phyloP scores from a whole-genome alignment of 495 filamentous ascomycete genomes.

The Darksidea phi region DNA sequence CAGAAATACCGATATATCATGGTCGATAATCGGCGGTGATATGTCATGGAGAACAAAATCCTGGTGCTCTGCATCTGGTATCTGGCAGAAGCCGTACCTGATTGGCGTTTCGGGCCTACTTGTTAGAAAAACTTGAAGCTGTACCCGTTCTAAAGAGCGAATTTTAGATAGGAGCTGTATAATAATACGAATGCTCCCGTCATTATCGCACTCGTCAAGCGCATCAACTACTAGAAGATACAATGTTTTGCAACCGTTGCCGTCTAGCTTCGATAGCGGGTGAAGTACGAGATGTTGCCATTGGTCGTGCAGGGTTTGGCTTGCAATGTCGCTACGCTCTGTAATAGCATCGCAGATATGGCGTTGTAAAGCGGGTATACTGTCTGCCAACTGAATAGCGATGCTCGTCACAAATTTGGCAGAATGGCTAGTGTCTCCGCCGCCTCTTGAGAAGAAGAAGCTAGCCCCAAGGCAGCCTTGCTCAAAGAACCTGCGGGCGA shows the following conservation, averaged over 20 bases:
- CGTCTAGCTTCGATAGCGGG: slow-evolving; percentile 8
- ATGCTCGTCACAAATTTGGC: slow-evolving; percentile 34
- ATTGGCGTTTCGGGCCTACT: slow-evolving; percentile 43
- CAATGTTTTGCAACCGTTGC: too few relatives aligned
- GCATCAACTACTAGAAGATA: slow-evolving; percentile 42
- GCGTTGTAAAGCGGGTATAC: not conserved
- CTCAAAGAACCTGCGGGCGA: slow-evolving; percentile 9
- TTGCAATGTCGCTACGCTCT: slow-evolving; percentile 8
- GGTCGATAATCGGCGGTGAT: slow-evolving; percentile 35
- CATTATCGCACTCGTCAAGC: slow-evolving; percentile 41
- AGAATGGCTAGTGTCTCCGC: slow-evolving; percentile 25
- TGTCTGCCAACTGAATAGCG: slow-evolving; percentile 27
- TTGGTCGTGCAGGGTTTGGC: slow-evolving; percentile 12
- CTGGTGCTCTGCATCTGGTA: slow-evolving; percentile 15
- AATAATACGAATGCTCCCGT: slow-evolving; percentile 33
- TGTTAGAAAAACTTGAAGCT: slow-evolving; percentile 40
- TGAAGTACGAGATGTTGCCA: slow-evolving; percentile 8
- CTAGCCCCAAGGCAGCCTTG: slow-evolving; percentile 31
- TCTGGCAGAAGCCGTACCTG: slow-evolving; percentile 27
- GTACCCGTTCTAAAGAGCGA: slow-evolving; percentile 23
- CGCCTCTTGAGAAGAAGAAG: slow-evolving; percentile 37
- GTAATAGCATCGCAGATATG: slow-evolving; percentile 14
- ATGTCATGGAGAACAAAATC: slow-evolving; percentile 42
- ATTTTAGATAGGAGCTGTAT: slow-evolving; percentile 35
- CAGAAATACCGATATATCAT: slow-evolving; percentile 44